Evolutionary conservation across 345 rosid species (phyloP), one percentile per base, ranked within the genome.

Genomic region (Ceriops zippeliana): DNA sequence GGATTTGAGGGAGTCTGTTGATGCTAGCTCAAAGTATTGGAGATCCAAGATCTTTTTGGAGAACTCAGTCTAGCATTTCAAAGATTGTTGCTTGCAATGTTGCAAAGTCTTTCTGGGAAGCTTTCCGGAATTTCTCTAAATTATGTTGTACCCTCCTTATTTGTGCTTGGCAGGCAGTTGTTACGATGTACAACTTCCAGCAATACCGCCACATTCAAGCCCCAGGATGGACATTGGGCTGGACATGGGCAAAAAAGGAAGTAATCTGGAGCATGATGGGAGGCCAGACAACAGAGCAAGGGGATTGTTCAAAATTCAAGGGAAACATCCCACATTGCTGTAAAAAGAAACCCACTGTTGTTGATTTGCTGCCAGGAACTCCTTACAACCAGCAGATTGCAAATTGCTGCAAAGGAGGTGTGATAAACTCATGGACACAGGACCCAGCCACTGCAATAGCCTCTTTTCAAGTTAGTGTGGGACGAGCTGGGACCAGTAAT

Each of bases 381-480:
- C 79, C 79, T 22, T 76, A 76, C 71, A 76, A 76, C 59, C 79
- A 76, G 68, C 79, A 76, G 71, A 76, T 76, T 66, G 79, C 79
- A 42, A 76, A 76, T 62, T 76, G 79, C 79, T 76, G 79, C 59
- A 76, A 70, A 66, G 79, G 75, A 16, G 79, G 79, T 66, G 79
- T 76, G 38, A 20, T 70, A 9, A 76, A 57, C 22, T 66, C 79
- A 19, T 76, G 79, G 79, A 71, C 75, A 51, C 79, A 70, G 64
- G 75, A 76, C 42, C 52, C 71, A 31, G 56, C 75, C 38, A 37
- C 28, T 49, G 75, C 79, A 21, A 64, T 70, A 19, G 53, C 67
- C 68, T 76, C 79, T 47, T 76, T 76, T 52, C 79, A 76, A 66
- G 53, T 76, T 46, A 76, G 79, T 66, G 79, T 76, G 5, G 79